phyloP scores from a whole-genome alignment of 805 yeast species.

The Cyberlindnera bimundalis region DNA sequence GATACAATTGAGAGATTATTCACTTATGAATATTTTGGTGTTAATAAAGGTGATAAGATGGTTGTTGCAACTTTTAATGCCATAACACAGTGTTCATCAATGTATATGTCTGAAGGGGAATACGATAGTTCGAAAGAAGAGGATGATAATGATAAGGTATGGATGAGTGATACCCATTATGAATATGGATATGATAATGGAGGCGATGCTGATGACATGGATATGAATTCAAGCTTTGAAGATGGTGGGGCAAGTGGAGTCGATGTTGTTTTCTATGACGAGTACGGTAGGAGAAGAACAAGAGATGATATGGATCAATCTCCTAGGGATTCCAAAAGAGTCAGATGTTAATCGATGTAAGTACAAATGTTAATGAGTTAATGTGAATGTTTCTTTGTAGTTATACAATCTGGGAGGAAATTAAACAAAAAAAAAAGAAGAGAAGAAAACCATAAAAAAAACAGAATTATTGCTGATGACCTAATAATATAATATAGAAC shows the following conservation, averaged over 20 bases:
- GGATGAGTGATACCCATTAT: conserved; percentile 1
- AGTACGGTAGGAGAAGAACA: conserved; percentile 16
- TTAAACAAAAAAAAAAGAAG: too few species aligned
- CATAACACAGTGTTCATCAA: conserved; percentile 30
- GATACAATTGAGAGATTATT: conserved; percentile 34
- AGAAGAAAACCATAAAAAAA: too few species aligned
- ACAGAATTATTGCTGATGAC: too few species aligned
- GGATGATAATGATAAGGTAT: conserved; percentile 2
- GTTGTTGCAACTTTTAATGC: conserved; percentile 36
- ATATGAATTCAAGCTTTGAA: conserved; percentile 9
- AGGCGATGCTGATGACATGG: conserved; percentile 24
- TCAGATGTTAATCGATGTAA: conserved; percentile 12
- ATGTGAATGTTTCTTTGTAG: too few species aligned
- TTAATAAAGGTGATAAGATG: conserved; percentile 38
- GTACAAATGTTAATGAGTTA: too few species aligned
- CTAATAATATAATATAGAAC: too few species aligned
- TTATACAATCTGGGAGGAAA: too few species aligned
- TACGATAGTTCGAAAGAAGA: conserved; percentile 1
- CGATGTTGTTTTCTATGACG: conserved; percentile 16
- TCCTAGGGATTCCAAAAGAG: conserved; percentile 6
- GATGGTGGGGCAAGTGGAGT: conserved; percentile 15
- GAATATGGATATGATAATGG: conserved; percentile 15
- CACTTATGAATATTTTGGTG: conserved; percentile 36
- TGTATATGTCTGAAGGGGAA: conserved; percentile 12
- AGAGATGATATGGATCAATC: conserved; percentile 17